Base-by-base conservation (phyloP, 805 yeast genomes). In the Kuraishia piskuri region DNA sequence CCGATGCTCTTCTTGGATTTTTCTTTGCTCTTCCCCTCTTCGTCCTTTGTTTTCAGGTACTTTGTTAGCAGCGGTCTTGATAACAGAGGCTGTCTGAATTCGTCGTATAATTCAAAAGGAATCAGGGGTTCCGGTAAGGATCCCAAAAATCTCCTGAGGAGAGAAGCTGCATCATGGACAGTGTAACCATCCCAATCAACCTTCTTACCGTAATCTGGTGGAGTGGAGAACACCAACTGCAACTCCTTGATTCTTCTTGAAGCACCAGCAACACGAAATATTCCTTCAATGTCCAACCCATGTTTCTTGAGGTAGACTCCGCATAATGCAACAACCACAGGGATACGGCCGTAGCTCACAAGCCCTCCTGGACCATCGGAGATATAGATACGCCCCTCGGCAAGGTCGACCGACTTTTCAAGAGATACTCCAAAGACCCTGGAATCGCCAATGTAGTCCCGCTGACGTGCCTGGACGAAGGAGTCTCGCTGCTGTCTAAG, bases 151-250 rank as follows among this genome's bases (percentile, higher is more conserved):
- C 99, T 75, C 65, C 98, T 78, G 54, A 94, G 78, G 22, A 94
- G 75, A 20, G 94, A 88, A 1, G 98, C 96, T 1, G 97, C 97
- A 68, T 94, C 99, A 70, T 94, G 99, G 12, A 92, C 97, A 0
- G 90, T 89, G 69, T 82, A 94, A 0, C 96, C 92, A 50, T 88
- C 90, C 99, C 98, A 94, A 59, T 79, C 80, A 48, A 91, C 77
- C 59, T 86, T 86, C 51, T 90, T 80, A 19, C 99, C 99, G 65
- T 86, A 94, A 55, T 82, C 83, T 0, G 99, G 98, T 1, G 97
- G 90, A 1, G 87, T 71, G 53, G 91, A 88, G 72, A 94, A 94
- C 14, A 84, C 75, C 44, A 80, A 77, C 66, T 94, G 98, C 44
- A 94, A 74, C 59, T 89, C 91, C 60, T 89, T 88, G 40, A 94